These are phyloP conservation scores for Flaveria sonorensis DNA, from an alignment of 129 eudicot species.

Conservation along the genomic window DNA sequence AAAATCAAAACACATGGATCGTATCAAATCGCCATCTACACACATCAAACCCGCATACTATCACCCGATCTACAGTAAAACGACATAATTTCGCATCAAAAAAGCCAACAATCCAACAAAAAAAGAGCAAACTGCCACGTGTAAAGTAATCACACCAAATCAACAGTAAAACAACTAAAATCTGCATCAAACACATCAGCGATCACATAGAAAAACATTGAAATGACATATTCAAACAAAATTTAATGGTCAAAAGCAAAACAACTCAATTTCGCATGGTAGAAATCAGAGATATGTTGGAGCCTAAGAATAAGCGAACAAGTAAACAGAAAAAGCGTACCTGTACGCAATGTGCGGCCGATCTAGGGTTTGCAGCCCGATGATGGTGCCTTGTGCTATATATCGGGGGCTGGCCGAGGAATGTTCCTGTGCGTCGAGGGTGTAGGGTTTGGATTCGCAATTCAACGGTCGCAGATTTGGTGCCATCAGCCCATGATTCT, in stretches of 20 bases:
- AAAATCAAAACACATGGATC: background rate
- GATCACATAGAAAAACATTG: background rate
- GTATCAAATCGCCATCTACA: background rate
- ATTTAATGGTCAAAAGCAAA: background rate
- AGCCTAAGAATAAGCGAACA: background rate
- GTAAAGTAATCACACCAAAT: background rate
- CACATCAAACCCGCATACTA: background rate
- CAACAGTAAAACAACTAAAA: background rate
- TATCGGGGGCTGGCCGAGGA: conserved; percentile 4
- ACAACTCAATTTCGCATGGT: background rate
- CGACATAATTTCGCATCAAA: too few species aligned
- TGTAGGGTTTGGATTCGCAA: background rate
- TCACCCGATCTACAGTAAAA: too few species aligned
- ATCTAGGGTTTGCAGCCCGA: conserved; percentile 11
- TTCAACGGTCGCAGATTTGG: background rate
- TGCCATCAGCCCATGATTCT: background rate
- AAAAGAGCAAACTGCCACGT: background rate
- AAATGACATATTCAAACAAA: background rate
- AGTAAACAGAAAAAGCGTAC: background rate
- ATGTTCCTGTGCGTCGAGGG: conserved; percentile 7
- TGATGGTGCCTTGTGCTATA: background rate
- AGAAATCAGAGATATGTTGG: background rate
- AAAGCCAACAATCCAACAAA: background rate
- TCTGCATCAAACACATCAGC: background rate
- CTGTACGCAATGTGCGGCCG: conserved; percentile 11